Base-by-base conservation (phyloP, 352 stramenopile species). In the Chrysophaeum taylorii region DNA sequence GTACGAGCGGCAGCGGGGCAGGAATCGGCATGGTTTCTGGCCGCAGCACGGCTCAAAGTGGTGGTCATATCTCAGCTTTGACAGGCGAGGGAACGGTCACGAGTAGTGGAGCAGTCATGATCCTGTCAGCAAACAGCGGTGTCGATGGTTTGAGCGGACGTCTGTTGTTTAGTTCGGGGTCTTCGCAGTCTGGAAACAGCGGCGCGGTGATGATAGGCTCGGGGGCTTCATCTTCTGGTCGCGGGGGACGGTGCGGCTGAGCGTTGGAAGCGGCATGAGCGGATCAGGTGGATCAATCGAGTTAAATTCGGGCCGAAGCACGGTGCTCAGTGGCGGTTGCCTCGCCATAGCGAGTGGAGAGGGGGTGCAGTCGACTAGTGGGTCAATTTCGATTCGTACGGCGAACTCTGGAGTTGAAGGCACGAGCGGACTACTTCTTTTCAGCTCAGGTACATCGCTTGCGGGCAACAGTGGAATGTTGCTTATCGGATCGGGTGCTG, bases 241-340 rank as follows among this genome's bases (percentile, higher is more conserved):
- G 79, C 41, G 86, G 84, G 87, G 87, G 31, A 82, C 80, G 53
- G 81, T 93, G 42, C 76, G 79, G 70, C 64, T 88, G 23, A 64
- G 57, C n/a, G 52, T 38, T 12, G 52, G 52, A 38, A 39, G 25
- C 25, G 52, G 52, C 9, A 63, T 31, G 7, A 63, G 52, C 52
- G 52, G 52, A 35, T 35, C 25, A 2, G 52, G 52, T 2, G 52
- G 52, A 2, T 15, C 52, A 12, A 14, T 12, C 7, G 25, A 12
- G 9, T 2, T 38, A 31, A 4, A 25, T 2, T 35, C 52, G 2
- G 52, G 52, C 27, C 52, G 52, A 15, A 39, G 25, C 25, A 63
- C 52, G 27, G 29, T 23, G 5, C 27, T 31, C 27, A 63, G 25
- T 35, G 52, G 52, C n/a, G 52, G 52, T n/a, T 25, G 5, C n/a